Base-by-base conservation (phyloP, 129 eudicot genomes). In the Deinandra increscens region DNA sequence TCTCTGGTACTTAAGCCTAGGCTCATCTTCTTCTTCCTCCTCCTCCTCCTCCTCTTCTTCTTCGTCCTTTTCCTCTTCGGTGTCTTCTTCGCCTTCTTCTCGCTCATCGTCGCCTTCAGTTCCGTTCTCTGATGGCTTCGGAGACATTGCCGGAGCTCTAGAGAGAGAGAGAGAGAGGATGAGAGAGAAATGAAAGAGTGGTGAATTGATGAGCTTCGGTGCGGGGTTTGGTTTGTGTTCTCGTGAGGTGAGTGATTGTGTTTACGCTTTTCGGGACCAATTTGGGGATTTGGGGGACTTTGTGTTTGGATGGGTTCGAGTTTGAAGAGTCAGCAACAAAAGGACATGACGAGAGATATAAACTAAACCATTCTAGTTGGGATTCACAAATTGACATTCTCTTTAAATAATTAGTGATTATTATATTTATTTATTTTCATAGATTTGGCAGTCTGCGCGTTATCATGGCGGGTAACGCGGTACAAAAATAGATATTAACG, bases 81-180 rank as follows among this genome's bases (percentile, higher is more conserved):
- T 88, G 19, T 86, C 96, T 34, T 76, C 78, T 61, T 82, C 83
- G 13, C 50, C 78, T 38, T 76, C 83, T 10, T 81, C 87, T 53
- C 96, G 61, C 59, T 91, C 97, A 48, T 91, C 97, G 77, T 87
- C 95, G 74, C 94, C 97, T 61, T 88, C 97, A 46, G 82, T 84
- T 71, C 95, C 97, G 71, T 87, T 85, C 73, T 84, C 92, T 64
- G 86, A 75, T 60, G 78, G 81, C 72, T 73, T 79, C 33, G 84
- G 81, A 56, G 88, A 72, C 97, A 88, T 91, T 74, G 61, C 49
- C 71, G 71, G 51, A 64, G 70, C 31, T 72, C 51, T 62, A 61
- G 70, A 72, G 50, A 72, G 77, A 72, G 67, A 71, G 5, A 71
- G 68, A 72, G 51, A n/a, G n/a, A n/a, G n/a, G 31, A 26, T 26